Evolutionary conservation across 192 early-diverging fungal species (phyloP), one percentile per base, ranked within the genome.

Genomic region (Gaertneriomyces semiglobifer): DNA sequence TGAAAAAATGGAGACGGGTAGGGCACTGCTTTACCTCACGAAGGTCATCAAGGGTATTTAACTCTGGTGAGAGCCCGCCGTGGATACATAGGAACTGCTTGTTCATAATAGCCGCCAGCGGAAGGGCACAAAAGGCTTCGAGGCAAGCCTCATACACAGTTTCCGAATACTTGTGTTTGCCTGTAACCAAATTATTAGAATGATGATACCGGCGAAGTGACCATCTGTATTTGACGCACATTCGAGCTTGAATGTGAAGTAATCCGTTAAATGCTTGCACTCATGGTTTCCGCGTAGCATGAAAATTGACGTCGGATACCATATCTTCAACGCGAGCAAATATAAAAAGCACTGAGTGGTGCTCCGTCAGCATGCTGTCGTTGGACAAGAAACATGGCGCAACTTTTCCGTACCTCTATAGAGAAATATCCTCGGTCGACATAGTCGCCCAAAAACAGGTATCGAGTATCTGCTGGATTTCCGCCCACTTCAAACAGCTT

Each of bases 401-500:
- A 62, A 18, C 7, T 14, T 12, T 7, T 20, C 7, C 39, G 18
- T 76, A 89, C 92, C 84, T 98, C 94, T 51, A 98, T 95, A 7
- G 92, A 94, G 70, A 94, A 98, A 71, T 98, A 98, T 16, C 95
- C 95, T 67, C 95, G 82, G 73, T 96, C 95, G 6, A 98, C 95
- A 76, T 96, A 98, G 73, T 98, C 95, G 40, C 95, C 95, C 62
- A 98, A 72, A 62, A 98, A 98, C 19, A 98, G 81, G 69, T 98
- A 98, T 33, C 90, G 80, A 3, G 95, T 98, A 39, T 83, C 87
- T 2, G 87, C 89, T 14, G 94, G 94, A 73, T 93, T 88, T 50
- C 95, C 96, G 45, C 95, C 95, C 7, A 98, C 93, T 71, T 96
- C 94, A 79, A 98, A 94, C 33, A 98, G 84, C 75, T 98, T 96